Percentiles rank a stretch among this genome's conserved stretches.
Conservation (phyloP, 495 filamentous ascomycete species). For the Trypethelium eluteriae region DNA sequence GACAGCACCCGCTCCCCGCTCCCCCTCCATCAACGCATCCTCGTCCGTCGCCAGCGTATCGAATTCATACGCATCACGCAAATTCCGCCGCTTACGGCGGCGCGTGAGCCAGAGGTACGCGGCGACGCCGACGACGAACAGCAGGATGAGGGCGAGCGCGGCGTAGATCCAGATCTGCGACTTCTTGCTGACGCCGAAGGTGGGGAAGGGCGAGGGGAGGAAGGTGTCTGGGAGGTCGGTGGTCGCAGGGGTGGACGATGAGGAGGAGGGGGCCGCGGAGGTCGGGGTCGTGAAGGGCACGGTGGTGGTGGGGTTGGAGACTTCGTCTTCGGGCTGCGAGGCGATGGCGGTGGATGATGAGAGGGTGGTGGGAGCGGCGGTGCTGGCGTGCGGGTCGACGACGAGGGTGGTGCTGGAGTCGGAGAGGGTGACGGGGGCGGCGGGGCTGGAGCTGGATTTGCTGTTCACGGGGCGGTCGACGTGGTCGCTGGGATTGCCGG, state of each 20-base stretch:
- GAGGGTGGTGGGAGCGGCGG: not conserved
- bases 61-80: conserved; percentile 86
- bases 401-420: conserved; percentile 19
- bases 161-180: conserved; percentile 96
- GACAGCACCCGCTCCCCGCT: not conserved
- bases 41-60: conserved; percentile 78
- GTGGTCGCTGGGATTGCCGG: conserved; percentile 57
- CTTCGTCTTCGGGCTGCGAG: conserved; percentile 18
- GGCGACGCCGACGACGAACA: conserved; percentile 74
- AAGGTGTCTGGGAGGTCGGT: conserved; percentile 43
- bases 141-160: conserved; percentile 67
- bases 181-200: conserved; percentile 83
- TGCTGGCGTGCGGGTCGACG: conserved; percentile 27
- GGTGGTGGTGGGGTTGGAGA: conserved; percentile 29
- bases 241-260: not conserved
- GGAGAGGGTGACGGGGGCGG: conserved; percentile 10
- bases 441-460: conserved; percentile 40
- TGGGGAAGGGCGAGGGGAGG: conserved; percentile 84
- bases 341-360: not conserved
- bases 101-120: conserved; percentile 73
- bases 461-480: conserved; percentile 67
- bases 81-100: conserved; percentile 62
- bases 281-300: conserved; percentile 23
- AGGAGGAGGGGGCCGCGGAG: conserved; percentile 15
- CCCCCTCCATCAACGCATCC: conserved; percentile 39